Conservation (phyloP, 257 asterid species). For the Fraxinus pennsylvanica region DNA sequence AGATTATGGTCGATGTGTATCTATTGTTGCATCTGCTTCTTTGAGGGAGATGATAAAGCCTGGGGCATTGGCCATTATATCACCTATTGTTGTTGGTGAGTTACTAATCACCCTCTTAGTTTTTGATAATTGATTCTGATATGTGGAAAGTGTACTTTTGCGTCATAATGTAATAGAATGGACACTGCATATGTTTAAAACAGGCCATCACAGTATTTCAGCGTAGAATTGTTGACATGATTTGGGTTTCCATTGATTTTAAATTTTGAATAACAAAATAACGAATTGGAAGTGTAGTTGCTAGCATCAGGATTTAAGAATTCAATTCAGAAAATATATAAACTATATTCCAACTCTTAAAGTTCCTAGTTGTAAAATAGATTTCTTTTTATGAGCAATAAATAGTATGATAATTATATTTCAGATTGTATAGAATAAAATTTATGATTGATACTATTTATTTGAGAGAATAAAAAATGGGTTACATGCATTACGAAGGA, state of each 20-base stretch:
- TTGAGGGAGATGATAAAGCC: conserved; percentile 99
- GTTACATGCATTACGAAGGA: too few species aligned
- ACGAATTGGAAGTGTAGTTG: not conserved
- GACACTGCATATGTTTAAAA: conserved; percentile 20
- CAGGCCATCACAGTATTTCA: conserved; percentile 1
- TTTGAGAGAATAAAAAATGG: not conserved
- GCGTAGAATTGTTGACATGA: not conserved
- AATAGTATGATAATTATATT: not conserved
- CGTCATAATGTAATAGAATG: conserved; percentile 5
- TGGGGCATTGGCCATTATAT: conserved; percentile 91
- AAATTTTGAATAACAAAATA: not conserved
- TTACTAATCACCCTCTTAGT: conserved; percentile 20
- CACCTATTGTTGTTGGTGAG: conserved; percentile 87
- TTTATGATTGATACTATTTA: not conserved
- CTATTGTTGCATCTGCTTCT: conserved; percentile 98
- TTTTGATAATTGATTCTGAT: conserved; percentile 3
- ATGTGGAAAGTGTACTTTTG: not conserved
- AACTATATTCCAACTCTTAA: not conserved
- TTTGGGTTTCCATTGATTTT: too few species aligned
- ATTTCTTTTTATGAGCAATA: not conserved
- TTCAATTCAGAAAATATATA: not conserved
- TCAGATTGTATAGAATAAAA: not conserved
- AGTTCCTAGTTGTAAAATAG: not conserved
- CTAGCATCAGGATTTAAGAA: not conserved
- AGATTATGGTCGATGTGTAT: conserved; percentile 92